phyloP scores from a whole-genome alignment of 345 rosid genomes.

The Linum trigynum region DNA sequence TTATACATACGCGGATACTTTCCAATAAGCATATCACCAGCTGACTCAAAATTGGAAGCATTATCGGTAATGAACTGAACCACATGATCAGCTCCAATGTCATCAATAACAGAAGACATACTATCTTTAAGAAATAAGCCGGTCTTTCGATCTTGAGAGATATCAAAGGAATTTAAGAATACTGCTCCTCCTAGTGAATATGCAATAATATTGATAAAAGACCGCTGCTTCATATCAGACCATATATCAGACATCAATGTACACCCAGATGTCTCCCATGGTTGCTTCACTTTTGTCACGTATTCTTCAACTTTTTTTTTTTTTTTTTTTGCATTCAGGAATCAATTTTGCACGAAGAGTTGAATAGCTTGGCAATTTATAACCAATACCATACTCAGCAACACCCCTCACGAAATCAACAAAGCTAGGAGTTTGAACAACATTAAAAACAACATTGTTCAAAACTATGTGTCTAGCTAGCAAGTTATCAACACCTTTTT shows the following conservation, averaged over 20 bases:
- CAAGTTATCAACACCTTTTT: background rate
- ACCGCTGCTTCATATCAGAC: background rate
- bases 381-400: background rate
- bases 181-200: background rate
- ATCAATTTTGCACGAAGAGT: background rate
- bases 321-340: background rate
- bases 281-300: conserved; percentile 6
- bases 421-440: background rate
- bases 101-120: background rate
- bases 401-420: no score
- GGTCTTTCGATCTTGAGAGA: background rate
- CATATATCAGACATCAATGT: background rate
- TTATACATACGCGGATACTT: background rate
- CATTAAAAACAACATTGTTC: background rate
- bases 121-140: background rate
- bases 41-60: no score
- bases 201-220: background rate
- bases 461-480: background rate
- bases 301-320: conserved; percentile 8
- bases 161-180: background rate
- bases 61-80: conserved; percentile 4
- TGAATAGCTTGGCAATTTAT: background rate
- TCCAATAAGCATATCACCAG: background rate
- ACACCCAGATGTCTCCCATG: conserved; percentile 9
- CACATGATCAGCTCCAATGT: conserved; percentile 1